A percentile compares a stretch with the other conserved stretches of the same genome.
These are phyloP conservation scores for Coccomyxa sp. DNA, from an alignment of 139 green algal genomes.

Conservation along the genomic window DNA sequence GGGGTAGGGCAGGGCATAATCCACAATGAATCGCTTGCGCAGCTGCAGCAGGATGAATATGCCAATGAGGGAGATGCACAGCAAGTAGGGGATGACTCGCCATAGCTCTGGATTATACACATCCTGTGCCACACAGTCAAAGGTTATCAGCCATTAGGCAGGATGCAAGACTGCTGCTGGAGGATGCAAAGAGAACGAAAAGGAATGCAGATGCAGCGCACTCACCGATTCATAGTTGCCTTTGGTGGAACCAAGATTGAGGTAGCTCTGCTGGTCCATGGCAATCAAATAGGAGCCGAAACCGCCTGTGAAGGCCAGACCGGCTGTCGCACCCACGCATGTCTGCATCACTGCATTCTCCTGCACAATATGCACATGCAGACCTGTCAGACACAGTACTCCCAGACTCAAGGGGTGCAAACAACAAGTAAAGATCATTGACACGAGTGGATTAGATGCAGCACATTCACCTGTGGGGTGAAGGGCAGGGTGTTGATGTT, in stretches of 20 bases:
- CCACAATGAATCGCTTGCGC: constrained; percentile 3
- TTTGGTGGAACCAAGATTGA: constrained; percentile 4
- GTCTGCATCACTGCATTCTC: constrained; percentile 25
- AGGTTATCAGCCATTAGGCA: neutral
- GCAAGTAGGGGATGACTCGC: constrained; percentile 3
- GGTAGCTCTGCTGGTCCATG: constrained; percentile 21
- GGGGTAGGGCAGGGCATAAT: constrained; percentile 5
- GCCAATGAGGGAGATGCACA: constrained; percentile 8
- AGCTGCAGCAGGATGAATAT: constrained; percentile 6
- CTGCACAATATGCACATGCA: constrained; percentile 2
- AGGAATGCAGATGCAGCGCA: neutral
- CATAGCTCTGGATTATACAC: neutral
- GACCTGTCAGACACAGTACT: neutral
- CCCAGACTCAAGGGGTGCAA: neutral
- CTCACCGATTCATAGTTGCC: neutral
- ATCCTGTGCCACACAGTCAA: neutral
- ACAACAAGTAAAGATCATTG: neutral
- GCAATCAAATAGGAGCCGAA: constrained; percentile 18
- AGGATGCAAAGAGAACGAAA: no score
- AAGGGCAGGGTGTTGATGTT: neutral
- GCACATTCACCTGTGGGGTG: neutral
- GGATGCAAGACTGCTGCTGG: no score
- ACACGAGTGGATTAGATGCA: neutral
- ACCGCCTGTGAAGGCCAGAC: constrained; percentile 11
- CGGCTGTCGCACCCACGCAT: neutral